Evolutionary conservation across 2,329 filamentous ascomycete species (phyloP).

Genomic region (Cytospora mali): DNA sequence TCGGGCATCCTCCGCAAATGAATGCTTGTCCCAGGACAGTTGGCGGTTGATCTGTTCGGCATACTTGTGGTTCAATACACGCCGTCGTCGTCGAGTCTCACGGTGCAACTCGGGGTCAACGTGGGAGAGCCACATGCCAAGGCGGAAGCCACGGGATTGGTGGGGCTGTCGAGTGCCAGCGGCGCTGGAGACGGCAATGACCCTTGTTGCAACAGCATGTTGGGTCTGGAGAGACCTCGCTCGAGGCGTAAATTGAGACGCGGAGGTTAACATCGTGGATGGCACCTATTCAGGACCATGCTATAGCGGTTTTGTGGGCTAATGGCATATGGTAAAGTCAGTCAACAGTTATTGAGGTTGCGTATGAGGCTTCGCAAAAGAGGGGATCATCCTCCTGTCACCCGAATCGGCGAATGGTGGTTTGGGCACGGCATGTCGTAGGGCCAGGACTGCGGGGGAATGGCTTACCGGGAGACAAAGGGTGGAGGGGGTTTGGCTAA

Average conservation of each 20-base stretch:
- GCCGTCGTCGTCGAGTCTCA: slow-evolving; percentile 49
- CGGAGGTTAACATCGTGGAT: slow-evolving; percentile 40
- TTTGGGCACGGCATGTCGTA: background rate
- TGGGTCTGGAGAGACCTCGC: slow-evolving; percentile 33
- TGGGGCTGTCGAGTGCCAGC: slow-evolving; percentile 36
- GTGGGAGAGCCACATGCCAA: slow-evolving; percentile 50
- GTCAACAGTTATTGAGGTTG: background rate
- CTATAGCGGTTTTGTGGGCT: background rate
- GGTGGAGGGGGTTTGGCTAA: background rate
- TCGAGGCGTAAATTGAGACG: slow-evolving; percentile 36
- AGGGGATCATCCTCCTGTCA: background rate
- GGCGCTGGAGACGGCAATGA: slow-evolving; percentile 28
- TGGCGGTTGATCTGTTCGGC: slow-evolving; percentile 48
- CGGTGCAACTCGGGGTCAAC: slow-evolving; percentile 45
- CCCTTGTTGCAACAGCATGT: slow-evolving; percentile 27
- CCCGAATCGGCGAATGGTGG: background rate
- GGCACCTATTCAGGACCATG: slow-evolving; percentile 7
- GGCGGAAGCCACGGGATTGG: slow-evolving; percentile 52
- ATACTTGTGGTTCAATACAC: slow-evolving; percentile 48
- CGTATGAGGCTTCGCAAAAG: background rate
- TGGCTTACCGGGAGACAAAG: background rate
- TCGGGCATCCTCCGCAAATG: slow-evolving; percentile 40
- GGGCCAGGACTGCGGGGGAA: background rate
- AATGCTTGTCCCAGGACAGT: slow-evolving; percentile 49
- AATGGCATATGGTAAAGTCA: slow-evolving; percentile 1